Evolutionary conservation across 192 early-diverging fungal genomes (phyloP).

Genomic region (Coemansia sp.): DNA sequence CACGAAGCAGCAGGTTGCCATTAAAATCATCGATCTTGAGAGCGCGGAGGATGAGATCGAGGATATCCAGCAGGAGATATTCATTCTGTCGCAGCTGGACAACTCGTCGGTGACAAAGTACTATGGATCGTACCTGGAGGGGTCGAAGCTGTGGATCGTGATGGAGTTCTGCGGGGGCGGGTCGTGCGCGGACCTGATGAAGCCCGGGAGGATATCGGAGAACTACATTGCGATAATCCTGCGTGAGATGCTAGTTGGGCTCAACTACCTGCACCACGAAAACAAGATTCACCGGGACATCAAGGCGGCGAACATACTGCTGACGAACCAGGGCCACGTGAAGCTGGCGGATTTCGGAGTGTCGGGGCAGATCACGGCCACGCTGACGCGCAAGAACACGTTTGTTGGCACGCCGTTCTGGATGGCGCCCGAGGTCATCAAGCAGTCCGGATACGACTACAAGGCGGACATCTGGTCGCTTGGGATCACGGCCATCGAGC

Average conservation of each 20-base stretch:
- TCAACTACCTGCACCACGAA: conserved; percentile 91
- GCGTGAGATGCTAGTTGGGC: conserved; percentile 81
- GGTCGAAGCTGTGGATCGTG: conserved; percentile 92
- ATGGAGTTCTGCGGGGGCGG: conserved; percentile 98
- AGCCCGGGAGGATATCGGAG: conserved; percentile 79
- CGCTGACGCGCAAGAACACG: conserved; percentile 91
- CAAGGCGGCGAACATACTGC: conserved; percentile 90
- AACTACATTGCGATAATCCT: conserved; percentile 90
- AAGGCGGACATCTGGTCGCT: conserved; percentile 99
- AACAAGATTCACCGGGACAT: conserved; percentile 93
- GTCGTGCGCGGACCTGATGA: conserved; percentile 92
- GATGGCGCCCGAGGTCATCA: conserved; percentile 96
- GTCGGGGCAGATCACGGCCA: conserved; percentile 89
- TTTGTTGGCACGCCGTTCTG: conserved; percentile 98
- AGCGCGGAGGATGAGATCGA: conserved; percentile 97
- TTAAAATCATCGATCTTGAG: conserved; percentile 97
- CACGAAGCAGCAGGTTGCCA: conserved; percentile 73
- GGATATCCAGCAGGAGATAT: conserved; percentile 98
- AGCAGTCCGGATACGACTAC: conserved; percentile 89
- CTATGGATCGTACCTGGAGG: conserved; percentile 89
- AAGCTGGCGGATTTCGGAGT: conserved; percentile 99
- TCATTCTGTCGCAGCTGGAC: conserved; percentile 90
- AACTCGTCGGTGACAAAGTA: conserved; percentile 85
- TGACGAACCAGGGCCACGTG: conserved; percentile 73
- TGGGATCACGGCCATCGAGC: conserved; percentile 95